A percentile compares a stretch with the other conserved stretches of the same genome.
Conservation (phyloP, 352 stramenopile genomes). For the Pythium vanterpoolii region DNA sequence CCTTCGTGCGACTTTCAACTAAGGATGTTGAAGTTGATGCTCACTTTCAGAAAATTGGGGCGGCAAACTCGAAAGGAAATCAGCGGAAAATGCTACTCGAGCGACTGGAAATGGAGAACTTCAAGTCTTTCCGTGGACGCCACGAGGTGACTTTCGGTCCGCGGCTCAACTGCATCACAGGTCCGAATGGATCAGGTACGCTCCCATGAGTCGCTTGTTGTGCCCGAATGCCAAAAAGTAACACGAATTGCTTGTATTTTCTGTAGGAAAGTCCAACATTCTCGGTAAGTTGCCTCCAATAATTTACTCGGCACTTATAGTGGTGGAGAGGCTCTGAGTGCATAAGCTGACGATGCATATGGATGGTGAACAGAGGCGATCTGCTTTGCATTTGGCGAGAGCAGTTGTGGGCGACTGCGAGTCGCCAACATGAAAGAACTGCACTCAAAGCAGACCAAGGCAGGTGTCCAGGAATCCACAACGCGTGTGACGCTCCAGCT, state of each 20-base stretch:
- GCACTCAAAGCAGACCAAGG: constrained; percentile 14
- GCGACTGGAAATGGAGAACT: constrained; percentile 40
- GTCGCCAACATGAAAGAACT: constrained; percentile 36
- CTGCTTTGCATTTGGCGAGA: constrained; percentile 43
- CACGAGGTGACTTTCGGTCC: constrained; percentile 30
- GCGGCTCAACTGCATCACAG: constrained; percentile 42
- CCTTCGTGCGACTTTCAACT: not conserved
- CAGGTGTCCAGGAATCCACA: constrained; percentile 7
- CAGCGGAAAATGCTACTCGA: constrained; percentile 26
- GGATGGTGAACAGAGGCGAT: constrained; percentile 30
- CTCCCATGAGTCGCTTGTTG: not conserved
- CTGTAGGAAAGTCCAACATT: constrained; percentile 42
- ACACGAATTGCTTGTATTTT: not conserved
- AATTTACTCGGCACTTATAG: not conserved
- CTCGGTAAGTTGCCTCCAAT: too few relatives aligned
- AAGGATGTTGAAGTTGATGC: constrained; percentile 2
- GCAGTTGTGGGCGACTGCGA: constrained; percentile 25
- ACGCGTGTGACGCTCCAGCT: constrained; percentile 31
- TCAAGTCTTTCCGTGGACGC: constrained; percentile 37
- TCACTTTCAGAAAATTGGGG: not conserved
- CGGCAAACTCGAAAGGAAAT: constrained; percentile 12
- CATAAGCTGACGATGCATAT: not conserved
- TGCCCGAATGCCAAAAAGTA: not conserved
- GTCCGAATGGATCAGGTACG: constrained; percentile 36
- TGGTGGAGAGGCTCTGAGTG: not conserved